Base-by-base conservation (phyloP, 345 rosid species). In the Moricandia arvensis region DNA sequence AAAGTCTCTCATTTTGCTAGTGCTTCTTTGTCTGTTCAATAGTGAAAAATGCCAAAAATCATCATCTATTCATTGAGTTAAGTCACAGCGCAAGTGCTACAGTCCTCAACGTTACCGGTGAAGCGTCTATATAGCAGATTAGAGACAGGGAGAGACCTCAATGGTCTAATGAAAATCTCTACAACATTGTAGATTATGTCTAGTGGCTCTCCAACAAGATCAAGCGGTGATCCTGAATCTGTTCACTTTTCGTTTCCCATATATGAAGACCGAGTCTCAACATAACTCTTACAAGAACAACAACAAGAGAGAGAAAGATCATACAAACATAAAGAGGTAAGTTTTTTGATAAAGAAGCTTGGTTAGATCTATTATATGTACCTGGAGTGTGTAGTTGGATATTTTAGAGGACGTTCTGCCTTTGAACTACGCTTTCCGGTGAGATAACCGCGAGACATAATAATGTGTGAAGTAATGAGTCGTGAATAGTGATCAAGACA, bases 1-100 rank as follows among this genome's bases (percentile, higher is more conserved):
- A 18, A 53, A 87, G 0, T 43, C 88, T 78, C 75, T 86, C 68
- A 84, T 83, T 73, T 88, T 5, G 90, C 87, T n/a, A 7, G 96
- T 15, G 91, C 96, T 85, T 91, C 91, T 82, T 91, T 94, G 84
- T 94, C 84, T 94, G 97, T 72, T 94, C 95, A 2, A 94, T 91
- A 12, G 96, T 90, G 88, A 91, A 89, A 89, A 77, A 88, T 68
- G 59, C 98, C 97, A 9, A 90, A 87, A 69, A 51, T 91, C 96
- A 24, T 90, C 93, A 72, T 91, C 96, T 30, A n/a, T 69, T 84
- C 5, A 94, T 81, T 1, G 91, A 95, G 65, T 85, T 85, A 4
- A 4, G 87, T 61, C 16, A 64, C 95, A 3, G 98, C 93, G 98
- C 93, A 7, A 85, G 83, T 7, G 98, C 98, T 38, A 94, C 78